Percentiles rank a stretch among this genome's conserved stretches.
Evolutionary conservation across 768 basidiomycete genomes (phyloP).

Genomic region (Amanita exitialis): DNA sequence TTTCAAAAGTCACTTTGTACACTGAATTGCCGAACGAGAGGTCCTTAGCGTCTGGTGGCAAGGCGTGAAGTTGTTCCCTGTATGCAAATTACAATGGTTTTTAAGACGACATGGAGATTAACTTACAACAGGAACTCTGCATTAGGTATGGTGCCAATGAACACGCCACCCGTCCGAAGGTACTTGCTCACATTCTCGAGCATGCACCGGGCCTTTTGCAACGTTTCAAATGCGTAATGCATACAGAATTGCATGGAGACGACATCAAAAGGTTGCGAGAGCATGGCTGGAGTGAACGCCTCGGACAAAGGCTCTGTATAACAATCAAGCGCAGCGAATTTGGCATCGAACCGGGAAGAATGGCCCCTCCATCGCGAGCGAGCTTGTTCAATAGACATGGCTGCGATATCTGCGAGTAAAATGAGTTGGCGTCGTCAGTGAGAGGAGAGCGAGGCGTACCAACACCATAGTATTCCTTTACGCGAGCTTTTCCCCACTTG

Average conservation of each 20-base stretch:
- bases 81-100: constrained; percentile 6
- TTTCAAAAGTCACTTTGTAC: constrained; percentile 82
- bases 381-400: constrained; percentile 86
- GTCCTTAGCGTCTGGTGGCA: constrained; percentile 57
- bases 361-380: constrained; percentile 54
- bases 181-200: constrained; percentile 78
- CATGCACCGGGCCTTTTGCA: constrained; percentile 83
- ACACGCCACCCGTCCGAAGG: constrained; percentile 79
- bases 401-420: constrained; percentile 68
- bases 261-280: constrained; percentile 75
- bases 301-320: constrained; percentile 65
- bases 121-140: constrained; percentile 67
- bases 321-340: constrained; percentile 84
- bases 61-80: constrained; percentile 62
- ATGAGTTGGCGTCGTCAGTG: constrained; percentile 1
- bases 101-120: constrained; percentile 19
- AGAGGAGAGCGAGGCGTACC: constrained; percentile 34
- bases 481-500: constrained; percentile 88
- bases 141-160: constrained; percentile 96
- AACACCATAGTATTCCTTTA: constrained; percentile 70
- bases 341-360: constrained; percentile 56
- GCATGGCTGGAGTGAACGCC: constrained; percentile 51
- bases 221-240: constrained; percentile 98
- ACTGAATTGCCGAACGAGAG: constrained; percentile 87
- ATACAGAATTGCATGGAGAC: constrained; percentile 99